Evolutionary conservation across 306 rosid species (phyloP), one percentile per base, ranked within the genome.

Genomic region (Vigna unguiculata): DNA sequence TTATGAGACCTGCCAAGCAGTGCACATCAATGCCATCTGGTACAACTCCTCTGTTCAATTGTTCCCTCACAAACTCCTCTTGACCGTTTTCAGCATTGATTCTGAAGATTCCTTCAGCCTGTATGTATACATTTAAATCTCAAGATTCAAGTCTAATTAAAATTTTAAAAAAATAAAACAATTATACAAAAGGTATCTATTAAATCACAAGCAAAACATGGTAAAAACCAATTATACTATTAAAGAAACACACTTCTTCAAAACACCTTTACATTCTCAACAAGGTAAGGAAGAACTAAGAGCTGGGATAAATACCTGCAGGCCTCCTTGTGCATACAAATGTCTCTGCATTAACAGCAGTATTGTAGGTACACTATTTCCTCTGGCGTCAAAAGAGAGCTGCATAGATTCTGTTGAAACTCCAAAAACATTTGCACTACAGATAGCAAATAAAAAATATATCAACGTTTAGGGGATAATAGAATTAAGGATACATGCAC

Each of bases 101-200:
- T 85, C 99, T 89, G 82, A 96, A 96, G 78, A 96, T 92, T 79
- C 99, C 99, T 87, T 96, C 99, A n/a, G 93, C 98, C 97, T 95
- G 84, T 73, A 81, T 30, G 76, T 70, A 78, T 52, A 83, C 34
- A 52, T 76, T 80, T 46, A 67, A 80, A 58, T 30, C 65, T 77
- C 67, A 73, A 79, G 72, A 71, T 69, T 77, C 81, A 79, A 77
- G 74, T 69, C 71, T 28, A 47, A 57, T 24, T 62, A 34, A 40
- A 67, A 71, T 55, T 52, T n/a, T n/a, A n/a, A n/a, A n/a, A n/a
- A n/a, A 59, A 79, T 82, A 46, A 47, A 81, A 52, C 74, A 76
- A 21, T 36, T 55, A 47, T 16, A 73, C 70, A 55, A 74, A 81
- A 77, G 38, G 19, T 25, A 70, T 69, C 69, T 16, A 65, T 43